Evolutionary conservation across 257 asterid species (phyloP), one percentile per base, ranked within the genome.

Genomic region (Primulina huaijiensis): DNA sequence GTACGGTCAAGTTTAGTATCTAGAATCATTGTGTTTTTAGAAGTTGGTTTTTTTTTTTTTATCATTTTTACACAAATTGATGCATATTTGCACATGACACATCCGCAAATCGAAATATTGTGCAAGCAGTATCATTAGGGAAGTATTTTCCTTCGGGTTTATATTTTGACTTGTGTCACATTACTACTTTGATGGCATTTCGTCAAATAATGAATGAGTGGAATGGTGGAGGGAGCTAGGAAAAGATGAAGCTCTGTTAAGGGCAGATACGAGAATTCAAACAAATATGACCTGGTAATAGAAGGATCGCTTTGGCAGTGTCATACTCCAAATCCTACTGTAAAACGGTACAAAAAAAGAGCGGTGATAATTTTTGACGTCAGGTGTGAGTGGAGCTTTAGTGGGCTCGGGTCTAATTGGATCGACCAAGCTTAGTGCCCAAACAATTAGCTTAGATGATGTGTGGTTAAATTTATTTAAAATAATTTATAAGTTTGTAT

Each of bases 71-170:
- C 23, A 23, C 0, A 23, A 23, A 23, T 23, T 23, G 1, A 0
- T 23, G 25, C 25, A 23, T 23, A 0, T 23, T 23, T 23, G 25
- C 1, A 23, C 25, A 0, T 23, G 25, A 23, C 25, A 23, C 25
- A 23, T 1, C 0, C 1, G 0, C 25, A 23, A 23, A 23, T 1
- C 25, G 25, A 23, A 23, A 23, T 23, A 23, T 23, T 23, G 25
- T 23, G 25, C 25, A 23, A 23, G 25, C 25, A 23, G 25, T 23
- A 55, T 74, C 87, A 12, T 88, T 84, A 86, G 63, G 63, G 5
- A 53, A 57, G 19, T 33, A 20, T 17, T 35, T 46, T 58, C 33
- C 67, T 21, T 3, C 16, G 69, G 38, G 9, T 43, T 63, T 3
- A 12, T 43, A 12, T 43, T 12, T 43, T 11, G 3, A 46, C 56